Evolutionary conservation across 768 basidiomycete species (phyloP), one percentile per base, ranked within the genome.

Genomic region (Gyrodon lividus): DNA sequence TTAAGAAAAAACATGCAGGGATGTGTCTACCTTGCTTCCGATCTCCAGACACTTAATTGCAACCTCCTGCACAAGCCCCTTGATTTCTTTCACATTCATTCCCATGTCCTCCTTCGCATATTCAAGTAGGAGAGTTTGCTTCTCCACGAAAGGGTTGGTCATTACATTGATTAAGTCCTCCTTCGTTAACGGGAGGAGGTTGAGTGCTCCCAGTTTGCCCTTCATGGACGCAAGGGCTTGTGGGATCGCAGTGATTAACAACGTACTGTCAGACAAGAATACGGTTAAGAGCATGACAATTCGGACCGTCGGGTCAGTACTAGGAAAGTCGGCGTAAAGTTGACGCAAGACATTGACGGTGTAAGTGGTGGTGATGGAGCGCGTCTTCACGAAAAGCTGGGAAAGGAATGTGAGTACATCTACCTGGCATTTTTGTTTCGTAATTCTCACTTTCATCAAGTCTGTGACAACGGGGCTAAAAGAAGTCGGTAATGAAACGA

Each of bases 201-300:
- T 75, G 26, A 87, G 67, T 13, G 71, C 63, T 46, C 86, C 81
- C 43, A 89, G 70, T 57, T 80, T 82, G 37, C 70, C 65, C 45
- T 74, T 74, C 48, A 81, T 68, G 1, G 71, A 64, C n/a, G 56
- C 12, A 37, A 69, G 12, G 17, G 55, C 60, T 43, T 60, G 59
- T 40, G 61, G 54, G 12, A 68, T 55, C 17, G 63, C 65, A 48
- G 68, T 68, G 35, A 67, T 66, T 19, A 50, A 46, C 55, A 60
- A 46, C 33, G 56, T 43, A 57, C 51, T 52, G 51, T 67, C 67
- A 41, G 68, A 62, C 30, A 83, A 72, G 67, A 86, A 88, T 17
- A 85, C 73, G 14, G 81, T 79, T 50, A 89, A 74, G n/a, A 92
- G 75, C 69, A 94, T 82, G 48, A 87, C 86, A 19, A 84, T 75